Percentiles rank a stretch among this genome's conserved stretches.
These are phyloP conservation scores for Anacardium occidentale DNA, from an alignment of 345 rosid genomes.

Conservation along the genomic window DNA sequence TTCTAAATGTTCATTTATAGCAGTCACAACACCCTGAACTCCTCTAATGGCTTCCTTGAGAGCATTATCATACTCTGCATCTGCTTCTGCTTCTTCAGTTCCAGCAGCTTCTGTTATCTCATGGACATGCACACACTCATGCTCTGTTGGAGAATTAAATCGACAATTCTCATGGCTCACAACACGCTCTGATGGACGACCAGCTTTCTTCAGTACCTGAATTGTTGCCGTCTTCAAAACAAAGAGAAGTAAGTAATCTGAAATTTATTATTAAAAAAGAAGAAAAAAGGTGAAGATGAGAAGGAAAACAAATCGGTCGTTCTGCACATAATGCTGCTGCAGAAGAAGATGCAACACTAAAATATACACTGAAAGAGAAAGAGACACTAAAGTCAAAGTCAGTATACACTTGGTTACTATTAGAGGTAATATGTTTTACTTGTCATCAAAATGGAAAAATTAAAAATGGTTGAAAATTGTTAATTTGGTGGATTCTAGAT, in stretches of 20 bases:
- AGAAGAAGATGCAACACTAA: background rate
- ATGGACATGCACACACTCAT: slow-evolving; percentile 74
- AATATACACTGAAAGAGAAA: no score
- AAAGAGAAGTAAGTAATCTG: slow-evolving; percentile 13
- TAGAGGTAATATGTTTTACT: background rate
- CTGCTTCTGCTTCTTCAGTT: slow-evolving; percentile 92
- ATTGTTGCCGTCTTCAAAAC: slow-evolving; percentile 66
- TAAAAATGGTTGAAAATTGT: background rate
- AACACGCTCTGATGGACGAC: slow-evolving; percentile 73
- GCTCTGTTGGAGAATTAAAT: slow-evolving; percentile 65
- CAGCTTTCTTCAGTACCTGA: slow-evolving; percentile 83
- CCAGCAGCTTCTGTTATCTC: slow-evolving; percentile 83
- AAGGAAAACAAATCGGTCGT: background rate
- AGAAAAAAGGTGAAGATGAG: background rate
- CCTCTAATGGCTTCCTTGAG: slow-evolving; percentile 88
- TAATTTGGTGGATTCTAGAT: background rate
- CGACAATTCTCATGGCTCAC: slow-evolving; percentile 74
- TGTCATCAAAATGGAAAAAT: background rate
- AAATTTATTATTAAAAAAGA: background rate
- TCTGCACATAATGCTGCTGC: background rate
- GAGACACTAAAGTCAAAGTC: background rate
- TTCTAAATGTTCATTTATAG: slow-evolving; percentile 80
- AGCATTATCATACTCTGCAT: slow-evolving; percentile 79
- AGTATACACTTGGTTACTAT: background rate
- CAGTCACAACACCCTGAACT: slow-evolving; percentile 74